These are phyloP conservation scores for Erodium maritimum DNA, from an alignment of 345 rosid genomes.

Conservation along the genomic window DNA sequence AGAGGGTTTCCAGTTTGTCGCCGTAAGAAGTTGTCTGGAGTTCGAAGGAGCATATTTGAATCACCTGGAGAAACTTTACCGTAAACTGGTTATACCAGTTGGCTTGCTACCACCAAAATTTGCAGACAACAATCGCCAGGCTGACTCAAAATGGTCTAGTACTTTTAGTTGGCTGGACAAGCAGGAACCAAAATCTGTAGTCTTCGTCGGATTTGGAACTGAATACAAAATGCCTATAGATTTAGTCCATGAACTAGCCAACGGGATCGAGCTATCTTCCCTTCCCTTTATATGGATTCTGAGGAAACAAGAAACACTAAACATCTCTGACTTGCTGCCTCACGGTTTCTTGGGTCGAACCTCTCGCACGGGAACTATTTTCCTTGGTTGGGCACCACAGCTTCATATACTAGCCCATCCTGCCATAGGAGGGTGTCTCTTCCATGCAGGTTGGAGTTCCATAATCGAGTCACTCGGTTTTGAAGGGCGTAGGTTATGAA, in stretches of 20 bases:
- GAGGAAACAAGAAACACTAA: slow-evolving; percentile 7
- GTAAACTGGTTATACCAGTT: slow-evolving; percentile 12
- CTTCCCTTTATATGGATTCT: slow-evolving; percentile 21
- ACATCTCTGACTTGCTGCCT: slow-evolving; percentile 12
- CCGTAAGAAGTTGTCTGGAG: slow-evolving; percentile 20
- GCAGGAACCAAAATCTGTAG: slow-evolving; percentile 18
- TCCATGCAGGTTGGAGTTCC: slow-evolving; percentile 14
- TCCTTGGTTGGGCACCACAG: slow-evolving; percentile 13
- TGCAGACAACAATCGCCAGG: slow-evolving; percentile 1
- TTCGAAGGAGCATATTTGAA: slow-evolving; percentile 12
- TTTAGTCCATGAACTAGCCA: slow-evolving; percentile 20
- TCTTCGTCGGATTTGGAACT: slow-evolving; percentile 30
- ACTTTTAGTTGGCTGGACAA: slow-evolving; percentile 17
- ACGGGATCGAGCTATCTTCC: slow-evolving; percentile 17
- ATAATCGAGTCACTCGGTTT: slow-evolving; percentile 14
- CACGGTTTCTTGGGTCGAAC: slow-evolving; percentile 10
- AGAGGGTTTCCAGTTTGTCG: slow-evolving; percentile 13
- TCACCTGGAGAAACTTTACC: slow-evolving; percentile 8
- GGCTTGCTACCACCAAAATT: slow-evolving; percentile 10
- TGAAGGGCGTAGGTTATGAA: slow-evolving; percentile 14
- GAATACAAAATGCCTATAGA: slow-evolving; percentile 21
- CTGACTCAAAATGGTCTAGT: slow-evolving; percentile 6
- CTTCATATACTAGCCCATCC: slow-evolving; percentile 13
- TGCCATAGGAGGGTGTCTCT: slow-evolving; percentile 18
- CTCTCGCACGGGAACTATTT: slow-evolving; percentile 6